These are phyloP conservation scores for Coelastrella sp. DNA, from an alignment of 139 green algal genomes.

Conservation along the genomic window DNA sequence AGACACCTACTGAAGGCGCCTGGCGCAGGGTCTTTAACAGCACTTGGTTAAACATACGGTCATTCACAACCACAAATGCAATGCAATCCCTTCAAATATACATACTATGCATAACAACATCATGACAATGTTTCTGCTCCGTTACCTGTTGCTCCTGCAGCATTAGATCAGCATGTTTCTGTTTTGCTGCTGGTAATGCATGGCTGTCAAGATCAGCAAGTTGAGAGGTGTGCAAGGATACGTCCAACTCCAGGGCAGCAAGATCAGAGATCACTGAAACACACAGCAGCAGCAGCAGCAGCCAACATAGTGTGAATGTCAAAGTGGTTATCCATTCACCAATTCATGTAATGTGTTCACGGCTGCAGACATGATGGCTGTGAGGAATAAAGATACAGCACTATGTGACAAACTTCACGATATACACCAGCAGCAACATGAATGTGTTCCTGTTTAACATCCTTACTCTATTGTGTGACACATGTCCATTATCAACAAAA, in stretches of 20 bases:
- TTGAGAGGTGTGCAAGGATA: neutral
- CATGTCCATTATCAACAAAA: too few relatives aligned
- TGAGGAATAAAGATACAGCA: too few relatives aligned
- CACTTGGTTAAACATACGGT: neutral
- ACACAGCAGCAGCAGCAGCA: constrained; percentile 30
- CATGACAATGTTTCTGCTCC: too few relatives aligned
- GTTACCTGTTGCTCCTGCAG: neutral
- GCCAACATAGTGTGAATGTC: neutral
- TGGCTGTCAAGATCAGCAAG: neutral
- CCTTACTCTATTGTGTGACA: too few relatives aligned
- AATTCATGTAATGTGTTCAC: too few relatives aligned
- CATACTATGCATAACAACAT: neutral
- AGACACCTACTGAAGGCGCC: too few relatives aligned
- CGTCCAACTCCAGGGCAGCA: neutral
- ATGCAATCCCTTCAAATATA: neutral
- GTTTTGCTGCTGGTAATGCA: neutral
- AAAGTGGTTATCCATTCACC: neutral
- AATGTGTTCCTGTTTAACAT: too few relatives aligned
- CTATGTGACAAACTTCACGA: too few relatives aligned
- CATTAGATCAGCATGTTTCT: neutral
- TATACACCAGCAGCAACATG: too few relatives aligned
- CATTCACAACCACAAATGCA: neutral
- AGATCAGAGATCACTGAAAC: neutral
- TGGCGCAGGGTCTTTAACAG: too few relatives aligned
- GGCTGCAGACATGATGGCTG: too few relatives aligned